phyloP scores from a whole-genome alignment of 2,329 filamentous ascomycete genomes.

The Canariomyces notabilis region DNA sequence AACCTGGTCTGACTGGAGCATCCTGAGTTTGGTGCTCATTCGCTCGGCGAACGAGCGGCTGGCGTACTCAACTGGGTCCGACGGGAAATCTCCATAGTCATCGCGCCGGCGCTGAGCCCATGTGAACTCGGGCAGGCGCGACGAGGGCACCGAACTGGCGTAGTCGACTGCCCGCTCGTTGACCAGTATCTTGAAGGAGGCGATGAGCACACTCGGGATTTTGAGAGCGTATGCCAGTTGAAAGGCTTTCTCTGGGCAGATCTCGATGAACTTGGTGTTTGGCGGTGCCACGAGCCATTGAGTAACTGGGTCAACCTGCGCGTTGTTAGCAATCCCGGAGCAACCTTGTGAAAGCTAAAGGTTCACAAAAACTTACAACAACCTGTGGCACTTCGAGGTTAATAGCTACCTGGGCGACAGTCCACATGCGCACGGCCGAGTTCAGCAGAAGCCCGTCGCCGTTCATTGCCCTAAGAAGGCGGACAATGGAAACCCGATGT shows the following conservation, averaged over 20 bases:
- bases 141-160: constrained; percentile 27
- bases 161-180: constrained; percentile 54
- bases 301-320: constrained; percentile 41
- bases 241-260: constrained; percentile 57
- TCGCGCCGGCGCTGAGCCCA: constrained; percentile 36
- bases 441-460: constrained; percentile 52
- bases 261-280: constrained; percentile 57
- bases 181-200: constrained; percentile 56
- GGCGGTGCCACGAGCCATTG: constrained; percentile 53
- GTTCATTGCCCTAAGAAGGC: constrained; percentile 55
- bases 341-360: neutral
- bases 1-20: constrained; percentile 32
- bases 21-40: constrained; percentile 30
- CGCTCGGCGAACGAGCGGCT: constrained; percentile 48
- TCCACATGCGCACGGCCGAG: constrained; percentile 63
- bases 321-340: constrained; percentile 17
- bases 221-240: constrained; percentile 49
- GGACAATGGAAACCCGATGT: constrained; percentile 59
- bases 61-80: constrained; percentile 45
- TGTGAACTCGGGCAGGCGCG: constrained; percentile 6
- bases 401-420: constrained; percentile 57
- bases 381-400: constrained; percentile 48
- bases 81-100: constrained; percentile 50
- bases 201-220: constrained; percentile 38
- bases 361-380: constrained; percentile 34